These are phyloP conservation scores for Candida manassasensis DNA, from an alignment of 805 yeast species.

Conservation along the genomic window DNA sequence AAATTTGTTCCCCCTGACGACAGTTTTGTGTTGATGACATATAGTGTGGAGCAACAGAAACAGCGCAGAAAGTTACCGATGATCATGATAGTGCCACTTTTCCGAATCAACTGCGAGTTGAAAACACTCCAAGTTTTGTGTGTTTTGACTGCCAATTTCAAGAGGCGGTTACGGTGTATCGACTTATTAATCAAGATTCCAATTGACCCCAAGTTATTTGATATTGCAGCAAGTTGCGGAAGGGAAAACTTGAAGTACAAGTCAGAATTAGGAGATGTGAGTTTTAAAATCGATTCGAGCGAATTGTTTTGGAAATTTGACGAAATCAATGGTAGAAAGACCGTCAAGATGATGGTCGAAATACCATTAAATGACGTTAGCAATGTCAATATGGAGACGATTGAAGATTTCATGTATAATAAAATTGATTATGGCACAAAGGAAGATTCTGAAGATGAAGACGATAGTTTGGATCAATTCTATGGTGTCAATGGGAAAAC, in stretches of 20 bases:
- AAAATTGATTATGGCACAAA: constrained; percentile 5
- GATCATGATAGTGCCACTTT: constrained; percentile 38
- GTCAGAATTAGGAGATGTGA: constrained; percentile 66
- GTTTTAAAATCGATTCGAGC: constrained; percentile 65
- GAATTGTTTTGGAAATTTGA: constrained; percentile 71
- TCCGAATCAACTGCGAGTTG: constrained; percentile 17
- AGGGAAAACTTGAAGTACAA: constrained; percentile 54
- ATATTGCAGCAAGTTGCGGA: constrained; percentile 6
- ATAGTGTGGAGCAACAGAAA: constrained; percentile 39
- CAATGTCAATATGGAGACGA: constrained; percentile 4
- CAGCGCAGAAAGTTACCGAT: constrained; percentile 38
- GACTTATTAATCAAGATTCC: constrained; percentile 30
- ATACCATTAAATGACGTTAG: constrained; percentile 21
- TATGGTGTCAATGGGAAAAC: constrained; percentile 35
- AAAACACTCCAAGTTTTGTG: constrained; percentile 32
- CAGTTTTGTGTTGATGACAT: constrained; percentile 33
- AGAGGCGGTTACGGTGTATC: constrained; percentile 30
- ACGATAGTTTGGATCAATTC: constrained; percentile 24
- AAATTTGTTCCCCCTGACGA: constrained; percentile 84
- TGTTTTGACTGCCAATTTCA: constrained; percentile 30
- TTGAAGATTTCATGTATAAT: constrained; percentile 5
- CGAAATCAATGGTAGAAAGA: constrained; percentile 56
- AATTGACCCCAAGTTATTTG: constrained; percentile 30
- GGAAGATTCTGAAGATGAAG: constrained; percentile 17
- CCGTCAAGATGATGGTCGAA: constrained; percentile 54